Percentiles rank a stretch among this genome's conserved stretches.
These are phyloP conservation scores for Berkeleyomyces rouxiae DNA, from an alignment of 2,329 filamentous ascomycete species.

Conservation along the genomic window DNA sequence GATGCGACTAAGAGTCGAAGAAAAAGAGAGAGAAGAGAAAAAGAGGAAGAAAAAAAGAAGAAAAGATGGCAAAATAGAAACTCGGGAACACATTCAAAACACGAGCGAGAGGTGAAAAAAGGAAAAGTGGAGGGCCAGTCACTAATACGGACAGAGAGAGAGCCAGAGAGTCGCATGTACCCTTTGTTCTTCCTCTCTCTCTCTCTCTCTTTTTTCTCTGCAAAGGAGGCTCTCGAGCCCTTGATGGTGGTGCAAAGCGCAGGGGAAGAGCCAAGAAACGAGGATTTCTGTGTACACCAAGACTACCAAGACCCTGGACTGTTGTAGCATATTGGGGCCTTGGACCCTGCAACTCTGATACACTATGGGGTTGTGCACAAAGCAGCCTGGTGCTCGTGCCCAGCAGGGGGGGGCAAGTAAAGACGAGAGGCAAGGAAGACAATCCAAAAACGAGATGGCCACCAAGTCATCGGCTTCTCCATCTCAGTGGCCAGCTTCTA, in stretches of 20 bases:
- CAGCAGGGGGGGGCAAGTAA: not conserved
- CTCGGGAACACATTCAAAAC: not conserved
- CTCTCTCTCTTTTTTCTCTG: no score
- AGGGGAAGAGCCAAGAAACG: not conserved
- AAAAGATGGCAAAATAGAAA: not conserved
- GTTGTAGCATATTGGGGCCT: not conserved
- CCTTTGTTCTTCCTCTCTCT: no score
- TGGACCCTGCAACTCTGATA: not conserved
- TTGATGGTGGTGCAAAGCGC: not conserved
- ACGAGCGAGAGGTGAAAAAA: not conserved
- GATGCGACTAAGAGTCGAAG: not conserved
- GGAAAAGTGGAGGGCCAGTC: not conserved
- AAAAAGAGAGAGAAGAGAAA: not conserved
- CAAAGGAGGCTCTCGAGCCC: no score
- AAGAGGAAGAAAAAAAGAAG: not conserved
- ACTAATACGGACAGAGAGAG: no score
- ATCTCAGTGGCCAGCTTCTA: not conserved
- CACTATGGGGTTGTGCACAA: not conserved
- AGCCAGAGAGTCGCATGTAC: no score
- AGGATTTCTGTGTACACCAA: not conserved
- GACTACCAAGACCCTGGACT: not conserved
- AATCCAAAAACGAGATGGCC: not conserved
- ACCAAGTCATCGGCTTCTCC: not conserved
- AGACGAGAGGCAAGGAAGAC: not conserved
- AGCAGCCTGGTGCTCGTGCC: not conserved